A percentile compares a stretch with the other conserved stretches of the same genome.
Evolutionary conservation across 2,329 filamentous ascomycete species (phyloP).

Genomic region (Arthroderma sp.): DNA sequence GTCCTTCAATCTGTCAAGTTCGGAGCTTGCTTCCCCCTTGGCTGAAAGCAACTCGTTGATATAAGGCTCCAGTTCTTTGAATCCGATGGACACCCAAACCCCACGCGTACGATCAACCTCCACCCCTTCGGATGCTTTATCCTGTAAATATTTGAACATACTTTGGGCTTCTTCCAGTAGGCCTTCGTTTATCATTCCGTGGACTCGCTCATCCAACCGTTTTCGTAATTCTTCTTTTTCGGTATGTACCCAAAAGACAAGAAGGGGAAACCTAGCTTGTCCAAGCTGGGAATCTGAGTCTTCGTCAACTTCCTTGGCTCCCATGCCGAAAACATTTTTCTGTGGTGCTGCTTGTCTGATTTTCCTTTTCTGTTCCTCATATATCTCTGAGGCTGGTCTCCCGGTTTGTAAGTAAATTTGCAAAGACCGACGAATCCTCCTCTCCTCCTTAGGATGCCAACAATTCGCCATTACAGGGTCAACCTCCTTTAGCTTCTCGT

Average conservation of each 20-base stretch:
- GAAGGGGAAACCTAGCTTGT: conserved; percentile 43
- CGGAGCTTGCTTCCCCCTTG: conserved; percentile 19
- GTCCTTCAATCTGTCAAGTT: conserved; percentile 45
- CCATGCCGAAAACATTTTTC: conserved; percentile 13
- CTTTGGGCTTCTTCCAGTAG: conserved; percentile 50
- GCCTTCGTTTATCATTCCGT: conserved; percentile 65
- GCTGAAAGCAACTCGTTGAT: conserved; percentile 37
- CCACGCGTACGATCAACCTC: conserved; percentile 62
- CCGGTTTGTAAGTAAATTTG: conserved; percentile 83
- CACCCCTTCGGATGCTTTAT: conserved; percentile 38
- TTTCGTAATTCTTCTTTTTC: conserved; percentile 54
- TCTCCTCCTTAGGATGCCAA: conserved; percentile 87
- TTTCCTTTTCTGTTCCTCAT: conserved; percentile 56
- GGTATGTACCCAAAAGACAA: conserved; percentile 82
- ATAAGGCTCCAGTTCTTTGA: conserved; percentile 77
- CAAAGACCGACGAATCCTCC: conserved; percentile 80
- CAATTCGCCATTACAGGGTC: conserved; percentile 80
- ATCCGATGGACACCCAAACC: conserved; percentile 95
- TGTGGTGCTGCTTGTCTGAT: conserved; percentile 10
- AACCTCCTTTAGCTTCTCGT: conserved; percentile 61
- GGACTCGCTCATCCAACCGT: conserved; percentile 64
- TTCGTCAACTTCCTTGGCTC: conserved; percentile 8
- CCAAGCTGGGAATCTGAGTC: conserved; percentile 12
- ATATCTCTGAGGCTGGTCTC: conserved; percentile 70
- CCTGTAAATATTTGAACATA: conserved; percentile 39